These are phyloP conservation scores for Zoysia matrella DNA, from an alignment of 202 grass and related monocot genomes.

Conservation along the genomic window DNA sequence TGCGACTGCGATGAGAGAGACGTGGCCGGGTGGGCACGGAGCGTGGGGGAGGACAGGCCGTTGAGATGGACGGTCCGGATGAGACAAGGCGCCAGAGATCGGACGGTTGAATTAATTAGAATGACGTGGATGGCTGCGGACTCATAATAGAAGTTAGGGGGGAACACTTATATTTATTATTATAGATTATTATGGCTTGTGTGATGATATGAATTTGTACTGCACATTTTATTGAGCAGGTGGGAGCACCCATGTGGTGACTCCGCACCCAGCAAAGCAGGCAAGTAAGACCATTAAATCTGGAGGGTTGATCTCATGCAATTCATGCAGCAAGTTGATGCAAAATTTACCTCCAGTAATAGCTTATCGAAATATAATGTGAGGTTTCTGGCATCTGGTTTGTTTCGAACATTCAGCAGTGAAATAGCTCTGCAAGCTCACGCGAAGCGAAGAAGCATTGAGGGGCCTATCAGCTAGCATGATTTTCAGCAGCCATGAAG, in stretches of 20 bases:
- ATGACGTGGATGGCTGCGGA: too few relatives aligned
- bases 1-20: too few relatives aligned
- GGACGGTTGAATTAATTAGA: too few relatives aligned
- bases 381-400: background rate
- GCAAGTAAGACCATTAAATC: conserved; percentile 68
- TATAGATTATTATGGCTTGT: background rate
- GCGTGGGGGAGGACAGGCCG: too few relatives aligned
- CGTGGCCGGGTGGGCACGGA: too few relatives aligned
- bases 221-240: conserved; percentile 36
- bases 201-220: background rate
- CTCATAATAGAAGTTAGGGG: too few relatives aligned
- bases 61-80: too few relatives aligned
- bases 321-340: conserved; percentile 75
- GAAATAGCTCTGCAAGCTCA: conserved; percentile 73
- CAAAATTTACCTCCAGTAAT: background rate
- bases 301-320: conserved; percentile 57
- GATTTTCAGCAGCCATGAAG: background rate
- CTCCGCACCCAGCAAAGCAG: conserved; percentile 82
- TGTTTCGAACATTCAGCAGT: conserved; percentile 70
- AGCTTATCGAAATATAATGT: background rate
- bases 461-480: background rate
- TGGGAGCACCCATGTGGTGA: conserved; percentile 63
- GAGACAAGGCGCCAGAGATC: too few relatives aligned
- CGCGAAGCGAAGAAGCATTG: conserved; percentile 71
- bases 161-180: too few relatives aligned